Evolutionary conservation across 2,329 filamentous ascomycete genomes (phyloP), one percentile per base, ranked within the genome.

Genomic region (Diplodia corticola): DNA sequence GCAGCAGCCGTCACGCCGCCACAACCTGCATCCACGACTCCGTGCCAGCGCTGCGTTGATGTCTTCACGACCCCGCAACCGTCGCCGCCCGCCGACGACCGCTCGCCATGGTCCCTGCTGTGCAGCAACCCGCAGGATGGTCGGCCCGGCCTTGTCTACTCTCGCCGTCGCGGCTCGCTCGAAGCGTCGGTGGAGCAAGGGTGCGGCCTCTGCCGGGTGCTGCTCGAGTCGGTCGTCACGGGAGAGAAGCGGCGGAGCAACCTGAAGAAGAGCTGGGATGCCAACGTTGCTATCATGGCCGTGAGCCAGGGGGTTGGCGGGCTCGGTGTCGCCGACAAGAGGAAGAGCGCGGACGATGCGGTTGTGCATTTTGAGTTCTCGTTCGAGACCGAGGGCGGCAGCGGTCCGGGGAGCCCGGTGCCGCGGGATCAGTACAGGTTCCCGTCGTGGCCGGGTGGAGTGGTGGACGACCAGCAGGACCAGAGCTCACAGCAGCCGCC

Each of bases 201-300:
- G 9, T 66, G 64, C 44, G 53, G 40, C 22, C 55, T 63, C 28
- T 66, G 54, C 35, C 33, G 15, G 22, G 37, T 63, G 30, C 46
- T 66, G 28, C 37, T 61, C 22, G 54, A 63, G 13, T 46, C 44
- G n/a, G 54, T 40, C 50, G 37, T 63, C 17, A 54, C 33, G 30
- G 64, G 48, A 9, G 35, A 61, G 33, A 49, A 63, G 33, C 12
- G 64, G 30, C 26, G 53, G 17, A 63, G 28, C 37, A 51, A 40
- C 33, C 10, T 51, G 48, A 53, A 53, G 28, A 53, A 53, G 49
- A 28, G 49, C 49, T 53, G 24, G 49, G 28, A 53, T 53, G 49
- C 24, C 26, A 28, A 28, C 13, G 26, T 15, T 4, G 49, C 13
- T 26, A 6, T 30, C 40, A 10, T 26, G 49, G 49, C 22, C n/a